Evolutionary conservation across 192 early-diverging fungal genomes (phyloP).

Genomic region (Oehlia diaphana): DNA sequence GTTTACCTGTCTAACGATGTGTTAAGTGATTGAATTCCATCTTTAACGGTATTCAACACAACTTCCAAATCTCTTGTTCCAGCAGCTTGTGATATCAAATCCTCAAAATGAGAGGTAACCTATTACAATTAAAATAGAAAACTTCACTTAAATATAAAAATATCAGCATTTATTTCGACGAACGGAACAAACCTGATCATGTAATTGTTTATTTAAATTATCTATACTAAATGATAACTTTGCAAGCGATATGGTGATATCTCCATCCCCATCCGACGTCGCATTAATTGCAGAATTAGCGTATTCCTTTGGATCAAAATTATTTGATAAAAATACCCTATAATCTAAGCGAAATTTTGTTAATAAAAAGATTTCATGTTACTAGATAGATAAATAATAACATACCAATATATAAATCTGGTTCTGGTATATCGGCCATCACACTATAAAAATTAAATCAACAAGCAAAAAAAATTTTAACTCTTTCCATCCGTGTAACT

Average conservation of each 20-base stretch:
- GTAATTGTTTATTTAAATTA: constrained; percentile 72
- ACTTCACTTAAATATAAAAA: background rate
- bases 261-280: constrained; percentile 54
- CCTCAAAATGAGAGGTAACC: constrained; percentile 70
- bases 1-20: constrained; percentile 55
- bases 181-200: constrained; percentile 56
- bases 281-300: constrained; percentile 66
- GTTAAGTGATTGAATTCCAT: constrained; percentile 54
- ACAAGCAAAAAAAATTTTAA: too few relatives aligned
- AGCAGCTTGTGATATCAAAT: constrained; percentile 64
- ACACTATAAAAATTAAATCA: too few relatives aligned
- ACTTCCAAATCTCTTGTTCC: constrained; percentile 63
- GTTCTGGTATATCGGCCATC: constrained; percentile 22
- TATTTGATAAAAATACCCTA: constrained; percentile 58
- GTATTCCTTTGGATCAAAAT: constrained; percentile 70
- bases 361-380: background rate
- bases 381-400: background rate
- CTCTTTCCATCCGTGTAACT: too few relatives aligned
- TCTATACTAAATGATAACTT: constrained; percentile 72
- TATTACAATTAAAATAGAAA: constrained; percentile 32
- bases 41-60: constrained; percentile 51
- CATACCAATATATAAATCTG: constrained; percentile 33
- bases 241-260: constrained; percentile 64
- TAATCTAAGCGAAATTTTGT: constrained; percentile 50
- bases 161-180: background rate